Evolutionary conservation across 805 yeast genomes (phyloP).

Genomic region (Saturnispora gosingensis): DNA sequence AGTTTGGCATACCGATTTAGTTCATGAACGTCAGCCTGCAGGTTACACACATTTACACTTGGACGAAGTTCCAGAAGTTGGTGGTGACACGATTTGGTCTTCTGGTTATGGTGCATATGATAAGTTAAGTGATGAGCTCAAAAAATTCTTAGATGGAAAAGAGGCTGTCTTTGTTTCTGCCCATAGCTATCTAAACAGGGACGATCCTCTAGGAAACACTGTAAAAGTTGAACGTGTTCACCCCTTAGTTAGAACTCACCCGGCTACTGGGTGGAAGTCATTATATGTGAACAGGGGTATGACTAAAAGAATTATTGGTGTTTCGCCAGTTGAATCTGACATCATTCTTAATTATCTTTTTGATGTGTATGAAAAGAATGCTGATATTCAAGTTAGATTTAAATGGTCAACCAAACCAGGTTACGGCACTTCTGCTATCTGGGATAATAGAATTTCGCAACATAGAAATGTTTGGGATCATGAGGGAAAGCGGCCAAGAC

Average conservation of each 20-base stretch:
- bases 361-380: slow-evolving; percentile 38
- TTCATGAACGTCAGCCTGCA: slow-evolving; percentile 48
- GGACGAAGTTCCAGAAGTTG: slow-evolving; percentile 39
- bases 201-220: slow-evolving; percentile 37
- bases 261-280: neutral
- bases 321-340: slow-evolving; percentile 41
- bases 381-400: slow-evolving; percentile 47
- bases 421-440: slow-evolving; percentile 14
- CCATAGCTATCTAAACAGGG: slow-evolving; percentile 30
- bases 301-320: slow-evolving; percentile 30
- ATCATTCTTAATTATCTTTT: slow-evolving; percentile 38
- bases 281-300: neutral
- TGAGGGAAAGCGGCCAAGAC: slow-evolving; percentile 32
- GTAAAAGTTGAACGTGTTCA: slow-evolving; percentile 30
- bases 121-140: neutral
- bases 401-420: slow-evolving; percentile 32
- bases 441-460: slow-evolving; percentile 40
- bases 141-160: neutral
- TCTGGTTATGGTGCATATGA: slow-evolving; percentile 46
- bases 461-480: slow-evolving; percentile 37
- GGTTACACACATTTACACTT: slow-evolving; percentile 45
- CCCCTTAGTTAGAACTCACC: neutral
- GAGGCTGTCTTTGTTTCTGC: slow-evolving; percentile 28
- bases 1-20: slow-evolving; percentile 42
- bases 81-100: slow-evolving; percentile 48